Base-by-base conservation (phyloP, 1,284 basidiomycete genomes). In the Cronartium ribicola region DNA sequence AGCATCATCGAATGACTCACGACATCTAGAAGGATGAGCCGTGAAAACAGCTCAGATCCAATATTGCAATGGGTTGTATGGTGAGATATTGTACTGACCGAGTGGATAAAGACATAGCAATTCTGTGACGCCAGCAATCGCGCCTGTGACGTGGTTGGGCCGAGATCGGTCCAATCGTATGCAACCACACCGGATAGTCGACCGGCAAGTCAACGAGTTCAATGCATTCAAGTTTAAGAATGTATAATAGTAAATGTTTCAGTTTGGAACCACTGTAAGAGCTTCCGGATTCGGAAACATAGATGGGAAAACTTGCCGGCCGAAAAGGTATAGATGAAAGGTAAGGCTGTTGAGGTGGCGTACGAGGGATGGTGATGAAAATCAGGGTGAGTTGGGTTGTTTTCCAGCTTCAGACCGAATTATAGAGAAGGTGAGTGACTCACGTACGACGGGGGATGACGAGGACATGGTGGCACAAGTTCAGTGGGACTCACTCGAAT, bases 101-200 rank as follows among this genome's bases (percentile, higher is more conserved):
- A 95, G 89, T 75, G 93, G 93, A 79, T 95, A 93, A 79, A 97
- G 92, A 8, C 88, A 93, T 78, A 96, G 84, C 73, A 98, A 91
- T 83, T 98, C 95, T 13, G 86, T 86, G 63, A 85, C 84, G 79
- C 85, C 83, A 22, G 43, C n/a, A n/a, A 67, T 57, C n/a, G 61
- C 43, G 44, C 64, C 51, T 63, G 46, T 55, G 20, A 14, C 6
- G 41, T 14, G 20, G 20, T 69, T 22, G 37, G 43, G 10, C 37
- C 10, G 14, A 14, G 40, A 39, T 13, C 17, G 11, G 4, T n/a
- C n/a, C n/a, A n/a, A n/a, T n/a, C n/a, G n/a, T n/a, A n/a, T n/a
- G n/a, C n/a, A n/a, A n/a, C n/a, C n/a, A n/a, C n/a, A n/a, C n/a
- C n/a, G n/a, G n/a, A n/a, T n/a, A n/a, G n/a, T n/a, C n/a, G n/a